Conservation (phyloP, 805 yeast species). For the Spathaspora hagerdaliae region DNA sequence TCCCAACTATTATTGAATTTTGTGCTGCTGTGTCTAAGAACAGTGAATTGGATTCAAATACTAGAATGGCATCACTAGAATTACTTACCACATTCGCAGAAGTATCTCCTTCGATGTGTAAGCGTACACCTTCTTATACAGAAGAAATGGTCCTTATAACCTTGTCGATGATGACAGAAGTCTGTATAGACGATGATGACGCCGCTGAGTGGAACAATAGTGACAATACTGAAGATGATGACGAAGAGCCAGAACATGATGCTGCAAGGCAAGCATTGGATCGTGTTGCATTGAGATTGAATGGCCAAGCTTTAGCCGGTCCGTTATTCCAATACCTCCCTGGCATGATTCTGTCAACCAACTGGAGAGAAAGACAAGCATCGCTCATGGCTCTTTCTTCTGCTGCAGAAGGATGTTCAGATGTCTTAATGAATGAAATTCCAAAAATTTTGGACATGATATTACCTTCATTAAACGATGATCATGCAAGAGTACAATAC, state of each 20-base stretch:
- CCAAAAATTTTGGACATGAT: slow-evolving; percentile 80
- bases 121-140: slow-evolving; percentile 68
- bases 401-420: slow-evolving; percentile 96
- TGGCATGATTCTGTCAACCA: slow-evolving; percentile 66
- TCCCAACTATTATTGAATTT: slow-evolving; percentile 81
- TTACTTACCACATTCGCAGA: slow-evolving; percentile 87
- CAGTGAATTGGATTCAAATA: slow-evolving; percentile 69
- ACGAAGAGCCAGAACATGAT: slow-evolving; percentile 79
- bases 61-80: slow-evolving; percentile 86
- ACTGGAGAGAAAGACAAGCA: slow-evolving; percentile 96
- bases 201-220: slow-evolving; percentile 83
- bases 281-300: slow-evolving; percentile 78
- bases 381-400: slow-evolving; percentile 95
- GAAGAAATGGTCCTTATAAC: slow-evolving; percentile 68
- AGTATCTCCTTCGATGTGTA: slow-evolving; percentile 93
- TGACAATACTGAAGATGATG: slow-evolving; percentile 71
- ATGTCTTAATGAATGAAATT: slow-evolving; percentile 76
- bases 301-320: slow-evolving; percentile 78
- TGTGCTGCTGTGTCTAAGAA: slow-evolving; percentile 80
- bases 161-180: slow-evolving; percentile 85
- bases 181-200: slow-evolving; percentile 83
- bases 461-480: slow-evolving; percentile 78
- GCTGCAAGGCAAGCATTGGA: slow-evolving; percentile 95
- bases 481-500: slow-evolving; percentile 92
- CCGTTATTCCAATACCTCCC: slow-evolving; percentile 87